These are phyloP conservation scores for Turnera subulata DNA, from an alignment of 345 rosid genomes.

Conservation along the genomic window DNA sequence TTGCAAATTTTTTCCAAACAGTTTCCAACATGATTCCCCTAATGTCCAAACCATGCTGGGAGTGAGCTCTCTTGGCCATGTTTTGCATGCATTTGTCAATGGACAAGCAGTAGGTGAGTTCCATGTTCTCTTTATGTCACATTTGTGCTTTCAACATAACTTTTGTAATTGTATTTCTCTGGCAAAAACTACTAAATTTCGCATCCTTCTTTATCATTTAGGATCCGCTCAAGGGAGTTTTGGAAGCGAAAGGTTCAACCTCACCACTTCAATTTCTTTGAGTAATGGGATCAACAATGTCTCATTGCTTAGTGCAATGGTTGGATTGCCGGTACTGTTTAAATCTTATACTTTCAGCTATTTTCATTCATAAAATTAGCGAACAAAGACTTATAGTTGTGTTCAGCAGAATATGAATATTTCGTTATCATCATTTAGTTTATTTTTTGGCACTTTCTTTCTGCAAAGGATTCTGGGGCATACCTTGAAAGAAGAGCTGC, in stretches of 20 bases:
- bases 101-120: constrained; percentile 29
- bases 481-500: constrained; percentile 49
- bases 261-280: constrained; percentile 37
- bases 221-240: constrained; percentile 63
- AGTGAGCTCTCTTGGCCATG: constrained; percentile 56
- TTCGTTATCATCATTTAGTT: too few species aligned
- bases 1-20: constrained; percentile 8
- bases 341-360: neutral
- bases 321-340: constrained; percentile 67
- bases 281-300: constrained; percentile 49
- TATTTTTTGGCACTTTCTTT: neutral
- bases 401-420: too few species aligned
- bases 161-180: too few species aligned
- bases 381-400: too few species aligned
- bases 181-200: too few species aligned
- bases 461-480: constrained; percentile 66
- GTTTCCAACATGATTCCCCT: constrained; percentile 36
- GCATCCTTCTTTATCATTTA: too few species aligned
- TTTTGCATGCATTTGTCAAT: constrained; percentile 65
- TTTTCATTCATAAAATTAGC: too few species aligned
- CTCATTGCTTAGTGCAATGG: constrained; percentile 78
- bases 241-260: constrained; percentile 22
- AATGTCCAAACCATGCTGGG: constrained; percentile 34
- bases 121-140: neutral
- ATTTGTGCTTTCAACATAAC: neutral